These are phyloP conservation scores for Camellia granthamiana DNA, from an alignment of 148 eudicot species.

Conservation along the genomic window DNA sequence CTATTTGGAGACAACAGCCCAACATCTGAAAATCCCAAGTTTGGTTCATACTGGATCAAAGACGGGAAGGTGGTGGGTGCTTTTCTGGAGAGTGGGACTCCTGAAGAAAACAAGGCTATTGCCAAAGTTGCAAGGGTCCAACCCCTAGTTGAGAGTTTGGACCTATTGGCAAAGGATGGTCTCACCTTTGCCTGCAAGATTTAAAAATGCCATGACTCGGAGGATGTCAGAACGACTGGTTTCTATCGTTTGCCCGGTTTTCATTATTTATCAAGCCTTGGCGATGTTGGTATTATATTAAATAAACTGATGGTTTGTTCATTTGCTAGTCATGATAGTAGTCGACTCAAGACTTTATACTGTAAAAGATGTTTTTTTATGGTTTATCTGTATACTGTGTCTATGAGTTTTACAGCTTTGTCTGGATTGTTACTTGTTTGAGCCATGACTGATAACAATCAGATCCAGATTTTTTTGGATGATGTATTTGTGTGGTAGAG, in stretches of 20 bases:
- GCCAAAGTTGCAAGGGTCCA: conserved; percentile 82
- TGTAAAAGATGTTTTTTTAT: not conserved
- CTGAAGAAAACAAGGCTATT: conserved; percentile 88
- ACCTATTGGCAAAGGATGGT: conserved; percentile 64
- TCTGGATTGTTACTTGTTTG: not conserved
- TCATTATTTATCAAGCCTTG: not conserved
- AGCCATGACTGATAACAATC: too few relatives aligned
- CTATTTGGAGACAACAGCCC: conserved; percentile 70
- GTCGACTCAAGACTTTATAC: not conserved
- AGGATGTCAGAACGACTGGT: not conserved
- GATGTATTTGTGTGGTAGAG: too few relatives aligned
- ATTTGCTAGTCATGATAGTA: not conserved
- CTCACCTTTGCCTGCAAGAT: conserved; percentile 69
- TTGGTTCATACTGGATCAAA: conserved; percentile 86
- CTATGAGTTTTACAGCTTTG: not conserved
- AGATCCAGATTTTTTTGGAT: too few relatives aligned
- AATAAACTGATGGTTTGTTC: not conserved
- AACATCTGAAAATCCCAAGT: conserved; percentile 56
- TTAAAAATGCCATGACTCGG: conserved; percentile 16
- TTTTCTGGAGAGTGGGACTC: conserved; percentile 75
- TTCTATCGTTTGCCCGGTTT: not conserved
- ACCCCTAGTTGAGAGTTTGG: conserved; percentile 62
- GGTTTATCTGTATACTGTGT: not conserved
- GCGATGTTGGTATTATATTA: not conserved
- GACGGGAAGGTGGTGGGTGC: conserved; percentile 84